A percentile compares a stretch with the other conserved stretches of the same genome.
These are phyloP conservation scores for Chlamydomonas sphaeroides DNA, from an alignment of 139 green algal genomes.

Conservation along the genomic window DNA sequence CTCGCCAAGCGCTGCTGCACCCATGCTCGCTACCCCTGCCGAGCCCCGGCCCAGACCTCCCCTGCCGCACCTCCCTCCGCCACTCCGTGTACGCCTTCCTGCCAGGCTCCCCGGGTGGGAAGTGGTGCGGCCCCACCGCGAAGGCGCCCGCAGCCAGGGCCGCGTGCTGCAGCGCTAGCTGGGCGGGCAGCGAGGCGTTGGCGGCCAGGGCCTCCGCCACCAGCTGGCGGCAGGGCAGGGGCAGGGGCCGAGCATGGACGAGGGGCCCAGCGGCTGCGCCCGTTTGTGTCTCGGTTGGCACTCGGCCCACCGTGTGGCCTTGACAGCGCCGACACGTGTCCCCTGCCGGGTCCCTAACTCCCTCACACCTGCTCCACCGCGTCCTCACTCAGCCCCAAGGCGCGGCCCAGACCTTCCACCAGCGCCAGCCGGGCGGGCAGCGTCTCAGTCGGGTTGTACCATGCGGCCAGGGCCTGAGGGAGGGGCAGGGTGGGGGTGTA, in stretches of 20 bases:
- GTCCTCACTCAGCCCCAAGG: conserved; percentile 34
- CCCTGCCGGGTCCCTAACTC: too few relatives aligned
- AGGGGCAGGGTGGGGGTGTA: neutral
- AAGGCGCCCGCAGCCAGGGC: neutral
- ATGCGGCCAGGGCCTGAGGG: conserved; percentile 4
- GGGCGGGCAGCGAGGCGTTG: conserved; percentile 10
- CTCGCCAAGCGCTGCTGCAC: too few relatives aligned
- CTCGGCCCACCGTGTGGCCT: neutral
- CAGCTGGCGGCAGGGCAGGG: neutral
- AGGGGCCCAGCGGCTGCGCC: too few relatives aligned
- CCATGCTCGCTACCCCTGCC: too few relatives aligned
- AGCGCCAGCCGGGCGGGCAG: neutral
- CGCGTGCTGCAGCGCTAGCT: conserved; percentile 34
- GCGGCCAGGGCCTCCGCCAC: conserved; percentile 11
- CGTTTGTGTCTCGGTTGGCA: too few relatives aligned
- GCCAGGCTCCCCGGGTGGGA: neutral
- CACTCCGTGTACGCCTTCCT: neutral
- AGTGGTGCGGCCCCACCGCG: neutral
- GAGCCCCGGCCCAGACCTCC: too few relatives aligned
- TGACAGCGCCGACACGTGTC: neutral
- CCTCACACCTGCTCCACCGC: conserved; percentile 30
- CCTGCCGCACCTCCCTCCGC: neutral
- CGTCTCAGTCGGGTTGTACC: conserved; percentile 10
- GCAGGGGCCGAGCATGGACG: neutral
- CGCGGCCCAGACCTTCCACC: conserved; percentile 19